Percentiles rank a stretch among this genome's conserved stretches.
phyloP scores from a whole-genome alignment of 2,329 filamentous ascomycete species.

The Aspergillus sclerotialis region DNA sequence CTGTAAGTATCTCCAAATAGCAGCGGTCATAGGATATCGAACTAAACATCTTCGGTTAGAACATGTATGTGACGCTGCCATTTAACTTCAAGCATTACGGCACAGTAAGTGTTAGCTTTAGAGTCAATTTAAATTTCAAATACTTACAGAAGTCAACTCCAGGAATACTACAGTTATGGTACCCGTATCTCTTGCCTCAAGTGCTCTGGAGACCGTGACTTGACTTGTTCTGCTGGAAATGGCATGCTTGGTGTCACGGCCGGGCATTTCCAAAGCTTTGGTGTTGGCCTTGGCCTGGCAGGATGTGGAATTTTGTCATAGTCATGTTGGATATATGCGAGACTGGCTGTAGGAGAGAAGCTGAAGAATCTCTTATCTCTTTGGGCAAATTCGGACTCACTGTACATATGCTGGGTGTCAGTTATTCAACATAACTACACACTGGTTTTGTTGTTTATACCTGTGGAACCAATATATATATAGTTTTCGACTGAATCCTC shows the following conservation, averaged over 20 bases:
- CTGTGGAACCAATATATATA: no score
- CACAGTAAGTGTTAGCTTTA: conserved; percentile 17
- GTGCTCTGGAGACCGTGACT: conserved; percentile 19
- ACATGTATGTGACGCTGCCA: conserved; percentile 18
- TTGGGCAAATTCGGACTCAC: no score
- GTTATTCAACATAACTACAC: background rate
- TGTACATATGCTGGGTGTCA: no score
- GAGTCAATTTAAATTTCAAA: background rate
- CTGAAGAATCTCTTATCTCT: no score
- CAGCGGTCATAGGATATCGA: conserved; percentile 1
- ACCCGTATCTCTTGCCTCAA: conserved; percentile 7
- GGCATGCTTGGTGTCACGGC: conserved; percentile 14
- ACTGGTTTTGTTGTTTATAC: no score
- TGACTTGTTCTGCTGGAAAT: conserved; percentile 21
- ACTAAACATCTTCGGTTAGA: conserved; percentile 9
- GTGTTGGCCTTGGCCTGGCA: conserved; percentile 12
- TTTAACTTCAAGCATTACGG: conserved; percentile 20
- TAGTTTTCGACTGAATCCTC: no score
- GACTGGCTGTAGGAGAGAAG: no score
- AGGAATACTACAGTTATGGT: conserved; percentile 23
- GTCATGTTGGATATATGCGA: no score
- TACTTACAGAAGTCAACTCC: background rate
- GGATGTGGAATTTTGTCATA: conserved; percentile 10
- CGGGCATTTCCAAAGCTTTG: conserved; percentile 20
- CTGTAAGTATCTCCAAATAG: conserved; percentile 9